Evolutionary conservation across 140 eudicot species (phyloP).

Genomic region (Senecio squalidus): DNA sequence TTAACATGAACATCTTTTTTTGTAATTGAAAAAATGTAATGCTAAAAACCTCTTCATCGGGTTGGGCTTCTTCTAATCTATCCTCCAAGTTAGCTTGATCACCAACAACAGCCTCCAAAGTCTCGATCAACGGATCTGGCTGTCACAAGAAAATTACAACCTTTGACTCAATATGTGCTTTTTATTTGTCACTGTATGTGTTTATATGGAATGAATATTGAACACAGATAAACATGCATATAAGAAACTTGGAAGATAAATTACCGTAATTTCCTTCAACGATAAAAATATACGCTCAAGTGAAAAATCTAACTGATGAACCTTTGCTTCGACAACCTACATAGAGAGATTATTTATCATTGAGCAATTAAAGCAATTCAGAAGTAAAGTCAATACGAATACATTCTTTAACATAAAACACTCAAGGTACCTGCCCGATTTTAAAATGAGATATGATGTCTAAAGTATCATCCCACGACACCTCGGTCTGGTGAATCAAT

Average conservation of each 20-base stretch:
- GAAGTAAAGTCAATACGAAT: neutral
- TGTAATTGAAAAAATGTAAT: too few relatives aligned
- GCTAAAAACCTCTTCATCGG: slow-evolving; percentile 57
- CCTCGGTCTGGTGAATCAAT: slow-evolving; percentile 91
- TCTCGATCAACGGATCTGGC: slow-evolving; percentile 86
- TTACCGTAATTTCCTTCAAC: slow-evolving; percentile 77
- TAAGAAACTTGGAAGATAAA: slow-evolving; percentile 4
- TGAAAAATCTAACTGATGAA: slow-evolving; percentile 85
- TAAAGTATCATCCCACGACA: slow-evolving; percentile 85
- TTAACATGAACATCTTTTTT: too few relatives aligned
- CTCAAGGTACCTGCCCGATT: slow-evolving; percentile 74
- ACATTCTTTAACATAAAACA: slow-evolving; percentile 3
- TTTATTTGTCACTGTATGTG: too few relatives aligned
- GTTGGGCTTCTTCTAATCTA: slow-evolving; percentile 53
- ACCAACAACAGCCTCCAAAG: slow-evolving; percentile 74
- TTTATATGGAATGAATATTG: too few relatives aligned
- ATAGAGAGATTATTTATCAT: neutral
- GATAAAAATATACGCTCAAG: slow-evolving; percentile 81
- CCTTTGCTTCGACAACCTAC: slow-evolving; percentile 91
- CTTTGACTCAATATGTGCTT: neutral
- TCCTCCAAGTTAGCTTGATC: slow-evolving; percentile 47
- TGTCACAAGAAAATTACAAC: slow-evolving; percentile 23
- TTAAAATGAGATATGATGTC: slow-evolving; percentile 62
- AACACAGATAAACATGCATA: neutral
- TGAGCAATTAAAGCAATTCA: neutral